Conservation (phyloP, 208 protist species). For the Strigomonas oncopelti region DNA sequence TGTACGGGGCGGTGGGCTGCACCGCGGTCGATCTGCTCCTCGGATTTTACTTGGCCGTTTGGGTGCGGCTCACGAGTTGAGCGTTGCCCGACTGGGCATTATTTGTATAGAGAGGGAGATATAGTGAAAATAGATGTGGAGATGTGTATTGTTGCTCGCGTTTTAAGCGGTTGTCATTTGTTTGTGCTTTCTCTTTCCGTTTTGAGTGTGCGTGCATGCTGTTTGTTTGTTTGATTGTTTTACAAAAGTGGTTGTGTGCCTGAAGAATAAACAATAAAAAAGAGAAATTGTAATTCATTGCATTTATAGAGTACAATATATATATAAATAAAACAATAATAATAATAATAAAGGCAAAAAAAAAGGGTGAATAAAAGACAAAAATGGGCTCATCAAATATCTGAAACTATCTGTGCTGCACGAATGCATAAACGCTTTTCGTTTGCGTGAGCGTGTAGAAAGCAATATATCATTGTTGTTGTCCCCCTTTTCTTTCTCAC, state of each 20-base stretch:
- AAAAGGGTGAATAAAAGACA: too few relatives aligned
- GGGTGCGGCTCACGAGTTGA: constrained; percentile 55
- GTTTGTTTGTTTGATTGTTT: background rate
- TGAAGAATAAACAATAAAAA: background rate
- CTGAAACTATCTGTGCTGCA: background rate
- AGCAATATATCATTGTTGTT: background rate
- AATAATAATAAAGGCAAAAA: constrained; percentile 3
- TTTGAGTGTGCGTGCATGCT: background rate
- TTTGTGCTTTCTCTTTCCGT: too few relatives aligned
- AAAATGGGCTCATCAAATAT: too few relatives aligned
- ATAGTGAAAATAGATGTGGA: constrained; percentile 1
- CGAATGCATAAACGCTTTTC: too few relatives aligned
- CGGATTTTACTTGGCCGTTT: constrained; percentile 80
- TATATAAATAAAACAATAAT: background rate
- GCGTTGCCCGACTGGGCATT: too few relatives aligned
- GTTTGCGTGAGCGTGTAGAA: too few relatives aligned
- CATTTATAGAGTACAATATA: background rate
- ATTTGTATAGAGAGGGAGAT: too few relatives aligned
- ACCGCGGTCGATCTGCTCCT: constrained; percentile 69
- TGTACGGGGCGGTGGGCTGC: constrained; percentile 60
- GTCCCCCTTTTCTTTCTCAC: background rate
- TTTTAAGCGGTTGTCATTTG: too few relatives aligned
- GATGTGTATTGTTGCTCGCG: too few relatives aligned
- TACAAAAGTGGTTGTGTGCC: too few relatives aligned
- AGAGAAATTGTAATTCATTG: background rate